Conservation (phyloP, 371 early-diverging fungal species). For the Apophysomyces elegans region DNA sequence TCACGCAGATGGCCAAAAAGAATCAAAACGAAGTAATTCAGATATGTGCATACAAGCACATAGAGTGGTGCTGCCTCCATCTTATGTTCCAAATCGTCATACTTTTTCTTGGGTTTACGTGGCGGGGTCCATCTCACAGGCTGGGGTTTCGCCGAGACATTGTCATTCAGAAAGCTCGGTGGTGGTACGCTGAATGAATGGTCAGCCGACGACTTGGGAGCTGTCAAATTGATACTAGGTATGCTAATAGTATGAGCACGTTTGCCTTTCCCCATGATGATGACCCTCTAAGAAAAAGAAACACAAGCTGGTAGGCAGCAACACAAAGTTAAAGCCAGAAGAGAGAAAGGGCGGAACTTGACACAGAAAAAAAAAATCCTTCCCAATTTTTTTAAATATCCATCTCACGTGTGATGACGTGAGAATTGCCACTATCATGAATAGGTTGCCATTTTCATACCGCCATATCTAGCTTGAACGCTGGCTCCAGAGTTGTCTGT, state of each 20-base stretch:
- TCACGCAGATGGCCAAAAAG: constrained; percentile 93
- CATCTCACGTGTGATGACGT: too few relatives aligned
- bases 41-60: constrained; percentile 92
- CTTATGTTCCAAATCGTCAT: constrained; percentile 30
- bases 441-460: too few relatives aligned
- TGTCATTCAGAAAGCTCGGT: constrained; percentile 13
- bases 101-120: constrained; percentile 20
- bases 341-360: neutral
- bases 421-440: too few relatives aligned
- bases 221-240: constrained; percentile 24
- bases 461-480: too few relatives aligned
- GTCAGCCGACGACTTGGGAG: constrained; percentile 25
- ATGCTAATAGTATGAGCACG: constrained; percentile 37
- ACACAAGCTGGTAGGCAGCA: constrained; percentile 5
- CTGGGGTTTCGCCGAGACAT: constrained; percentile 13
- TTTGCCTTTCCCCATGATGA: constrained; percentile 40
- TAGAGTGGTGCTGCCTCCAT: constrained; percentile 37
- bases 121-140: constrained; percentile 18
- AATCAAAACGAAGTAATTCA: constrained; percentile 94
- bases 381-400: too few relatives aligned
- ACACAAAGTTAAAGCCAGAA: neutral
- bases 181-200: constrained; percentile 23
- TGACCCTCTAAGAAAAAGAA: constrained; percentile 11
- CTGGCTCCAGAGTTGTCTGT: too few relatives aligned
- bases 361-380: neutral